Evolutionary conservation across 768 basidiomycete species (phyloP), one percentile per base, ranked within the genome.

Genomic region (Leccinum obscurum): DNA sequence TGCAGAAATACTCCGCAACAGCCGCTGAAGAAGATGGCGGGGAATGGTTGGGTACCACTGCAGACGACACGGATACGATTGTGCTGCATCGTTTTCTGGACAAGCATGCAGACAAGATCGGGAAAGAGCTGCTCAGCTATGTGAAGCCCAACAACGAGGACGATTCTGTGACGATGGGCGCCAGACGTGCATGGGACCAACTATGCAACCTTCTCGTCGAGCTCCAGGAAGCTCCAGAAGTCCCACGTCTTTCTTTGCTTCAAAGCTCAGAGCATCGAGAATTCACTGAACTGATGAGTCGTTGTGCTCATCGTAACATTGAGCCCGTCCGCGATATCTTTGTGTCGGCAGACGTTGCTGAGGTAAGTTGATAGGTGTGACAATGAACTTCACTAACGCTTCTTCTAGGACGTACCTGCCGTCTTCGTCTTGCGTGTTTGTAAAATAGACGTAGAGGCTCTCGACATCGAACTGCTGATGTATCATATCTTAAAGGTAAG

Each of bases 71-170:
- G 0, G 92, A 94, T 67, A 83, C 86, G 44, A 85, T 93, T 39
- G 88, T 93, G 13, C 77, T 93, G 11, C 92, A 93, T 69, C 85
- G 92, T 10, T 93, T 91, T 77, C 87, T 93, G 67, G 85, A 90
- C 66, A 90, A 87, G 61, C 89, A 93, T 65, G 88, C 89, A 3
- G 92, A 93, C 72, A 92, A 91, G 69, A 88, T 94, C 56, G 92
- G 93, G 32, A 92, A 92, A 70, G 92, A 93, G 65, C 77, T 94
- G 5, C 81, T 94, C 14, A 91, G 90, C 67, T 79, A 86, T 11
- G 81, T 85, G 15, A 87, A 85, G 62, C 80, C 85, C 1, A 77
- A 83, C 8, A 67, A 76, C 4, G 87, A 89, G 48, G 85, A 80
- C 22, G 77, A 84, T 58, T 71, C 79, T 3, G 77, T 83, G 28